These are phyloP conservation scores for Arxiozyma heterogenica DNA, from an alignment of 1,139 yeast genomes.

Conservation along the genomic window DNA sequence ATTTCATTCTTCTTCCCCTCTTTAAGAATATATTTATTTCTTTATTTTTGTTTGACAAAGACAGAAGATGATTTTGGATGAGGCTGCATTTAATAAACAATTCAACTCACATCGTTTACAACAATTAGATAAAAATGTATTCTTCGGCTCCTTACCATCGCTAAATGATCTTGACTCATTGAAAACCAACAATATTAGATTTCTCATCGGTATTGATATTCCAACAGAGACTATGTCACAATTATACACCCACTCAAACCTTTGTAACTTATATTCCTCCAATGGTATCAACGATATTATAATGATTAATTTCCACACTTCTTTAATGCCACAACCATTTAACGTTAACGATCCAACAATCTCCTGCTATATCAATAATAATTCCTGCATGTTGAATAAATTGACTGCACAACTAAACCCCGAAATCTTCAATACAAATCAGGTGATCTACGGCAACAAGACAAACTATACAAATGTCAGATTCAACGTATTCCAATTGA, in stretches of 20 bases:
- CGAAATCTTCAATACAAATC: background rate
- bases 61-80: slow-evolving; percentile 2
- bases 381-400: slow-evolving; percentile 10
- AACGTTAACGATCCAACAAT: background rate
- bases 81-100: slow-evolving; percentile 11
- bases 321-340: background rate
- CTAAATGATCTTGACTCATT: slow-evolving; percentile 22
- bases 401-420: background rate
- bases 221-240: slow-evolving; percentile 9
- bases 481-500: slow-evolving; percentile 17
- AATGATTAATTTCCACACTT: slow-evolving; percentile 20
- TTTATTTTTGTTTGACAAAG: too few relatives aligned
- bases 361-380: slow-evolving; percentile 9
- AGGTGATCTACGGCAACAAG: slow-evolving; percentile 2
- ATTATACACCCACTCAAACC: background rate
- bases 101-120: slow-evolving; percentile 28
- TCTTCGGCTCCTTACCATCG: slow-evolving; percentile 32
- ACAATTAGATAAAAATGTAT: slow-evolving; percentile 27
- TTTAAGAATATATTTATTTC: too few relatives aligned
- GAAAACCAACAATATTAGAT: slow-evolving; percentile 10
- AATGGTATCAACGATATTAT: slow-evolving; percentile 13
- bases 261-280: slow-evolving; percentile 3
- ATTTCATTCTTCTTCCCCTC: too few relatives aligned
- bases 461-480: slow-evolving; percentile 8
- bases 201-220: slow-evolving; percentile 23